These are phyloP conservation scores for Benincasa hispida DNA, from an alignment of 306 rosid species.

Conservation along the genomic window DNA sequence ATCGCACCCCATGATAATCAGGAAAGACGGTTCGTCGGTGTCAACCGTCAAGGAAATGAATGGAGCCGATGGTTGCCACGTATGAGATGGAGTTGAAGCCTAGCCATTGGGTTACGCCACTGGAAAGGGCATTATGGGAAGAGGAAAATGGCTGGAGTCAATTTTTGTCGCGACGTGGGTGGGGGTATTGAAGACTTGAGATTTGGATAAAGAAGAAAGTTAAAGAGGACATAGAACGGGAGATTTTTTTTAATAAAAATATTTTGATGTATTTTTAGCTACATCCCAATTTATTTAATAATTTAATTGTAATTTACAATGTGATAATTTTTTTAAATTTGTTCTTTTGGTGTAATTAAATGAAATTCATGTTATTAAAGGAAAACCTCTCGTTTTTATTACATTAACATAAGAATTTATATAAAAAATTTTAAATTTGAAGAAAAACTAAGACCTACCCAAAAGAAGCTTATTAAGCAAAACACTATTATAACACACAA, in stretches of 20 bases:
- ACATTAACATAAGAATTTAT: too few species aligned
- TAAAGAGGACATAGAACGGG: neutral
- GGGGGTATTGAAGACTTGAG: slow-evolving; percentile 16
- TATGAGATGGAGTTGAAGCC: neutral
- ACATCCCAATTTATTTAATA: too few species aligned
- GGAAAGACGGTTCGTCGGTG: neutral
- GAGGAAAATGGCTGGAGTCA: neutral
- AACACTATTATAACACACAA: too few species aligned
- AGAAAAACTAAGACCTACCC: too few species aligned
- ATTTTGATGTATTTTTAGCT: too few species aligned
- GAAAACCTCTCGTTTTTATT: too few species aligned
- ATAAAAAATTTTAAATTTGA: too few species aligned
- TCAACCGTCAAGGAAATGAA: neutral
- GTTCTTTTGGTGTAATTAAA: too few species aligned
- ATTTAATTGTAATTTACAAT: too few species aligned
- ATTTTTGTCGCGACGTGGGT: slow-evolving; percentile 30
- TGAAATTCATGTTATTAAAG: too few species aligned
- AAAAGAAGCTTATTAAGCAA: too few species aligned
- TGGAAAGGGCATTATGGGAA: neutral
- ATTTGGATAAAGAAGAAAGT: neutral
- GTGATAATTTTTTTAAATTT: too few species aligned
- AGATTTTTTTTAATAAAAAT: neutral
- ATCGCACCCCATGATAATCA: neutral
- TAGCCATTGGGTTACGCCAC: neutral
- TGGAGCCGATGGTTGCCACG: neutral